A percentile compares a stretch with the other conserved stretches of the same genome.
Conservation (phyloP, 352 stramenopile species). For the Pythium sp. region DNA sequence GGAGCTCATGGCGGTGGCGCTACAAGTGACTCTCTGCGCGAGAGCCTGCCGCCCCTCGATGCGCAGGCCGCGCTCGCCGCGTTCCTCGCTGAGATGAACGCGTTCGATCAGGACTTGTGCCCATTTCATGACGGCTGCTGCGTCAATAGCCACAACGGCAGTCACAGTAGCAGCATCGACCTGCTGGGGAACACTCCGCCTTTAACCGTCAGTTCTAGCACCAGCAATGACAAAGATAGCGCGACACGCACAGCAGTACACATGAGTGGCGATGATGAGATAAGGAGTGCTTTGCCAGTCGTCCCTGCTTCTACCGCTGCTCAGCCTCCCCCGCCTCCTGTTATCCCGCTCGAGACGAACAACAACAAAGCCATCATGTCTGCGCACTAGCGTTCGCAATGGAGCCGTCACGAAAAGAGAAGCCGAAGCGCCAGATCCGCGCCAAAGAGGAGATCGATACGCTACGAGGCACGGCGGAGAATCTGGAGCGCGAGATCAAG, state of each 20-base stretch:
- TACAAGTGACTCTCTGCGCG: neutral
- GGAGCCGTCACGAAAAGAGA: slow-evolving; percentile 3
- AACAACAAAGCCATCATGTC: neutral
- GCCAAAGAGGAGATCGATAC: slow-evolving; percentile 14
- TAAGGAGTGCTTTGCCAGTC: too few relatives aligned
- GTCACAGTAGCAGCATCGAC: neutral
- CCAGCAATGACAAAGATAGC: too few relatives aligned
- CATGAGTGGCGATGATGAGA: too few relatives aligned
- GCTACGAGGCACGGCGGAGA: slow-evolving; percentile 3
- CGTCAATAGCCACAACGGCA: neutral
- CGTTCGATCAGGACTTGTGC: slow-evolving; percentile 2
- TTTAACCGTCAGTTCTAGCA: neutral
- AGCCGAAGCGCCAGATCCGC: slow-evolving; percentile 13
- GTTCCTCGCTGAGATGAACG: slow-evolving; percentile 15
- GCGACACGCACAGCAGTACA: too few relatives aligned
- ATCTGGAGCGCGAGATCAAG: slow-evolving; percentile 7
- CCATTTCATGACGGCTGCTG: neutral
- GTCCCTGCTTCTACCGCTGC: neutral
- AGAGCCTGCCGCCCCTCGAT: neutral
- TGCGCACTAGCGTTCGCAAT: slow-evolving; percentile 11
- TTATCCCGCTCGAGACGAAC: neutral
- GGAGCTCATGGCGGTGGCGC: neutral
- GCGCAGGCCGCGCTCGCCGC: slow-evolving; percentile 8
- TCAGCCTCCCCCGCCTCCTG: neutral
- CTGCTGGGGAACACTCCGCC: neutral